A percentile compares a stretch with the other conserved stretches of the same genome.
phyloP scores from a whole-genome alignment of 257 asterid species.

The Lycium barbarum region DNA sequence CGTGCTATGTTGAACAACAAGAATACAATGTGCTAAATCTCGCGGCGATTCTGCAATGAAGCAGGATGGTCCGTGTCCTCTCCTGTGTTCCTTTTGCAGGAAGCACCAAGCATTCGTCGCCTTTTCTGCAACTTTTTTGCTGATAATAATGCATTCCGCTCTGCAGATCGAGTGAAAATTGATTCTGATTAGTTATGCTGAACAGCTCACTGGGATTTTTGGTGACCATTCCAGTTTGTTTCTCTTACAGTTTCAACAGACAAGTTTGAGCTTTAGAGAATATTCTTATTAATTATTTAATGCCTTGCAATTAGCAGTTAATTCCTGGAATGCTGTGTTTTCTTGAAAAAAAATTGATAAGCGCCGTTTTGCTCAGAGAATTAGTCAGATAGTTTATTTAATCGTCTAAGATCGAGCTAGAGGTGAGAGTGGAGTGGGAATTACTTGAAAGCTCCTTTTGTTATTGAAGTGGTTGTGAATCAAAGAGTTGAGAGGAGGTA shows the following conservation, averaged over 20 bases:
- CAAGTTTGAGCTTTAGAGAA: conserved; percentile 1
- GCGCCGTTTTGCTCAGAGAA: neutral
- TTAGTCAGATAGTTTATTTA: neutral
- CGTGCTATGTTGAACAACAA: neutral
- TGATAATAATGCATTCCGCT: conserved; percentile 18
- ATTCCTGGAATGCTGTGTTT: neutral
- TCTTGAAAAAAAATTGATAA: neutral
- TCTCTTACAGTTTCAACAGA: conserved; percentile 2
- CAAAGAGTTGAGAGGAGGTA: neutral
- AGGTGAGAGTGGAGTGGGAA: neutral
- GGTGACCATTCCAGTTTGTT: neutral
- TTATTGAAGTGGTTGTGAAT: neutral
- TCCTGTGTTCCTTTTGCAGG: neutral
- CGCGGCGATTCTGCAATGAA: neutral
- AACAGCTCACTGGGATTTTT: neutral
- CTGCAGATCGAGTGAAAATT: neutral
- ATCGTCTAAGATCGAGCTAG: neutral
- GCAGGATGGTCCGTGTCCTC: neutral
- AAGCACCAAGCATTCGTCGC: neutral
- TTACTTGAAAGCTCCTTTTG: neutral
- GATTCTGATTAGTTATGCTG: neutral
- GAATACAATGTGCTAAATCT: neutral
- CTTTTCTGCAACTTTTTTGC: neutral
- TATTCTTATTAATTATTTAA: neutral
- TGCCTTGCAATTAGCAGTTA: neutral